phyloP scores from a whole-genome alignment of 495 filamentous ascomycete species.

The Hypoxylon fuscum region DNA sequence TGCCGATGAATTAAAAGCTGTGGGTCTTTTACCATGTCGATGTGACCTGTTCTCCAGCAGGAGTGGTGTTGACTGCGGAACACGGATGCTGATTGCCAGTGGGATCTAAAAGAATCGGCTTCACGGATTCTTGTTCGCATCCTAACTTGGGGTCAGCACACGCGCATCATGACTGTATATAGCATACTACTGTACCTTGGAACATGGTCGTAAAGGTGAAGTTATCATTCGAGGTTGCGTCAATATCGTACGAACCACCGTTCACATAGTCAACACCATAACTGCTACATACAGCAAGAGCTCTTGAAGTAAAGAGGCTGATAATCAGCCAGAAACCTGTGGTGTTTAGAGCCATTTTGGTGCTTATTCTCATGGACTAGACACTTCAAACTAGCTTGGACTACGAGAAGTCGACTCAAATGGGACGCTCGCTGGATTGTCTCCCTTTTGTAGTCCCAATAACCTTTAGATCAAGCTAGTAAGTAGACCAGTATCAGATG shows the following conservation, averaged over 20 bases:
- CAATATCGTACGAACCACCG: constrained; percentile 54
- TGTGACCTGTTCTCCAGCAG: constrained; percentile 47
- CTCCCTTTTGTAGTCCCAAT: constrained; percentile 17
- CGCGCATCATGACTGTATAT: background rate
- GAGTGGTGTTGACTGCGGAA: constrained; percentile 49
- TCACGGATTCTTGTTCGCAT: constrained; percentile 51
- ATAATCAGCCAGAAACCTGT: constrained; percentile 17
- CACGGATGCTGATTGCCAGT: constrained; percentile 48
- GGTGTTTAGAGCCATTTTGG: constrained; percentile 30
- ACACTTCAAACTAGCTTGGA: constrained; percentile 1
- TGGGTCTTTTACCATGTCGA: constrained; percentile 49
- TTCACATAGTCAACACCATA: constrained; percentile 56
- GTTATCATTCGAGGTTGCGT: constrained; percentile 50
- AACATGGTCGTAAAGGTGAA: constrained; percentile 55
- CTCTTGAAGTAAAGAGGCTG: constrained; percentile 39
- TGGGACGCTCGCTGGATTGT: background rate
- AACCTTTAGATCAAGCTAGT: background rate
- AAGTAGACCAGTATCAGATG: constrained; percentile 5
- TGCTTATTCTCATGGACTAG: background rate
- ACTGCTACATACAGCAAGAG: constrained; percentile 47
- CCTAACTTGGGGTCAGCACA: constrained; percentile 36
- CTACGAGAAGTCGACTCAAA: background rate
- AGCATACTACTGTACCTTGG: constrained; percentile 41
- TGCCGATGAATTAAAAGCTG: background rate
- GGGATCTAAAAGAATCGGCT: constrained; percentile 52